A percentile compares a stretch with the other conserved stretches of the same genome.
phyloP scores from a whole-genome alignment of 352 stramenopile genomes.

The Pythium guiyangense region DNA sequence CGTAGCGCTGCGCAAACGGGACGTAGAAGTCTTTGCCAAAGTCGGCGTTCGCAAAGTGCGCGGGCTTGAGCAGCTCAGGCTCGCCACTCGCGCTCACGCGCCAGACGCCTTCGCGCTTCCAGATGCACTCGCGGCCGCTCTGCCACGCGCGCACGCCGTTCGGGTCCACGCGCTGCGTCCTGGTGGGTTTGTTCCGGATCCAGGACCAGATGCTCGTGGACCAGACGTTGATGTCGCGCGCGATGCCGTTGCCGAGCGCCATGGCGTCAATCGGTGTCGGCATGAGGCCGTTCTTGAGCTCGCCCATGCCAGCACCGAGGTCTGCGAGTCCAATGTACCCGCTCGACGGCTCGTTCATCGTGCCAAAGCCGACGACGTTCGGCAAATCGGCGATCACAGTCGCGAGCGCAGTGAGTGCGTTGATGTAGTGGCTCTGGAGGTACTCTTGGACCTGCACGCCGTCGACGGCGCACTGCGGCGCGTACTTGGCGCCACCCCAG shows the following conservation, averaged over 20 bases:
- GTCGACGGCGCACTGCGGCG: conserved; percentile 66
- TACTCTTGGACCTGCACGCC: conserved; percentile 80
- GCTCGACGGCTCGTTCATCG: conserved; percentile 88
- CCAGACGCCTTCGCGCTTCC: conserved; percentile 82
- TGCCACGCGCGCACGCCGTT: conserved; percentile 65
- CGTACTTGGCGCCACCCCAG: conserved; percentile 68
- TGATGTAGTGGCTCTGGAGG: conserved; percentile 84
- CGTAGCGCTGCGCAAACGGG: conserved; percentile 66
- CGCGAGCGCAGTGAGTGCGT: conserved; percentile 68
- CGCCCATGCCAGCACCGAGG: conserved; percentile 43
- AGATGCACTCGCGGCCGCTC: conserved; percentile 61
- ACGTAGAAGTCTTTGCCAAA: conserved; percentile 82
- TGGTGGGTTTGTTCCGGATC: conserved; percentile 44
- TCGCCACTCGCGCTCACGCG: conserved; percentile 33
- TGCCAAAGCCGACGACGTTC: conserved; percentile 88
- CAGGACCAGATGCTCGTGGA: conserved; percentile 72
- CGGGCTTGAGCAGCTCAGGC: conserved; percentile 44
- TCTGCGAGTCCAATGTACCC: conserved; percentile 73
- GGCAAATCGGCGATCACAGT: conserved; percentile 47
- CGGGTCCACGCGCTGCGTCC: conserved; percentile 43
- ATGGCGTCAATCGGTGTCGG: conserved; percentile 84
- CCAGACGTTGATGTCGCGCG: conserved; percentile 59
- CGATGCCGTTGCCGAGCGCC: conserved; percentile 60
- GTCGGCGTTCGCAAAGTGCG: conserved; percentile 67
- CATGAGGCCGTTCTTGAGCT: conserved; percentile 68